These are phyloP conservation scores for Peziza echinospora DNA, from an alignment of 495 filamentous ascomycete species.

Conservation along the genomic window DNA sequence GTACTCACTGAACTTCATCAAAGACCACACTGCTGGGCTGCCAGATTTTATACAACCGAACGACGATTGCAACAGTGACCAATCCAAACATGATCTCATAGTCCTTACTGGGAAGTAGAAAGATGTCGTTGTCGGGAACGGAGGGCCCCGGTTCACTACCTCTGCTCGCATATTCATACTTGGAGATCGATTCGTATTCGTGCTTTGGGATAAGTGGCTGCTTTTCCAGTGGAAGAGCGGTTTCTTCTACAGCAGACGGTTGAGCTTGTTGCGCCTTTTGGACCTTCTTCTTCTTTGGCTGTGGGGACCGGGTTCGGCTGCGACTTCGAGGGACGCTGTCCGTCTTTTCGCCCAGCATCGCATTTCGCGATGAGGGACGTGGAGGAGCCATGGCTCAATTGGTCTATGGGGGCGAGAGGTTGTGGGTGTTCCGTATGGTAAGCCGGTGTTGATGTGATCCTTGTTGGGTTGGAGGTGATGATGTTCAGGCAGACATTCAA, in stretches of 20 bases:
- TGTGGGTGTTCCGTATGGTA: too few species aligned
- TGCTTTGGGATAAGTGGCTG: too few species aligned
- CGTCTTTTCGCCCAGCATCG: background rate
- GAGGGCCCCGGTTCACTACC: background rate
- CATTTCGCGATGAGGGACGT: background rate
- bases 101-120: slow-evolving; percentile 55
- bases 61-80: slow-evolving; percentile 52
- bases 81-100: slow-evolving; percentile 51
- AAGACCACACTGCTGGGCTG: slow-evolving; percentile 93
- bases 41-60: slow-evolving; percentile 87
- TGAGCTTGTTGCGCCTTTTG: too few species aligned
- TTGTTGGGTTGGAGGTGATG: too few species aligned
- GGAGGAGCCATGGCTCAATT: background rate
- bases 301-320: background rate
- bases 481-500: too few species aligned
- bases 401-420: too few species aligned
- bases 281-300: background rate
- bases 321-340: background rate
- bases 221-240: too few species aligned
- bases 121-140: slow-evolving; percentile 47
- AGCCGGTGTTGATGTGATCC: too few species aligned
- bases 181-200: too few species aligned
- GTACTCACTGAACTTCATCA: slow-evolving; percentile 88
- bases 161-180: background rate
- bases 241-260: too few species aligned